Percentiles rank a stretch among this genome's conserved stretches.
These are phyloP conservation scores for Candida broadrunensis DNA, from an alignment of 805 yeast genomes.

Conservation along the genomic window DNA sequence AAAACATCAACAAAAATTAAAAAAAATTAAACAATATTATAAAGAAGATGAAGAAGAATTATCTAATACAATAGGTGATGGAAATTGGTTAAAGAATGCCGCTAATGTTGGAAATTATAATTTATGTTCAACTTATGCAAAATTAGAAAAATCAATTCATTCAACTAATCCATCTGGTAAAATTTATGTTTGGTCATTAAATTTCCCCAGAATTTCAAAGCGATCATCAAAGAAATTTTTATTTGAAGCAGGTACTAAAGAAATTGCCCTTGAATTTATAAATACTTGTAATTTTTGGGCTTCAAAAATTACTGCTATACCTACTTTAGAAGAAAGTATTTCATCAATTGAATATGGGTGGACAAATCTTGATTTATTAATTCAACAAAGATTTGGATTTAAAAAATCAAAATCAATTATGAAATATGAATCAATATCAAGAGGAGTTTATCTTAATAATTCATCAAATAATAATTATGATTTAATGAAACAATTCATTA, in stretches of 20 bases:
- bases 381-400: conserved; percentile 24
- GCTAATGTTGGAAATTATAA: conserved; percentile 51
- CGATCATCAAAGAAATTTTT: conserved; percentile 42
- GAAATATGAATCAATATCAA: conserved; percentile 43
- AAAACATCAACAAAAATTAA: conserved; percentile 34
- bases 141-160: conserved; percentile 21
- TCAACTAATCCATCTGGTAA: conserved; percentile 9
- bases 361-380: conserved; percentile 43
- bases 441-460: conserved; percentile 39
- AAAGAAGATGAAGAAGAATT: conserved; percentile 7
- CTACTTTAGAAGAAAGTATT: conserved; percentile 62
- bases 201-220: conserved; percentile 46
- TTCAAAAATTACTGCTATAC: conserved; percentile 77
- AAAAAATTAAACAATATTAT: conserved; percentile 17
- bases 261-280: conserved; percentile 66
- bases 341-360: conserved; percentile 85
- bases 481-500: conserved; percentile 42
- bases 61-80: conserved; percentile 45
- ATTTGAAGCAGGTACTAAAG: conserved; percentile 65
- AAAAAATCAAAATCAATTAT: conserved; percentile 30
- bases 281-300: conserved; percentile 90
- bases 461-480: conserved; percentile 29
- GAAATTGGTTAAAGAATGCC: conserved; percentile 68
- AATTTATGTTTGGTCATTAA: conserved; percentile 47
- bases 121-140: conserved; percentile 51